Conservation (phyloP, 257 asterid genomes). For the Agastache rugosa region DNA sequence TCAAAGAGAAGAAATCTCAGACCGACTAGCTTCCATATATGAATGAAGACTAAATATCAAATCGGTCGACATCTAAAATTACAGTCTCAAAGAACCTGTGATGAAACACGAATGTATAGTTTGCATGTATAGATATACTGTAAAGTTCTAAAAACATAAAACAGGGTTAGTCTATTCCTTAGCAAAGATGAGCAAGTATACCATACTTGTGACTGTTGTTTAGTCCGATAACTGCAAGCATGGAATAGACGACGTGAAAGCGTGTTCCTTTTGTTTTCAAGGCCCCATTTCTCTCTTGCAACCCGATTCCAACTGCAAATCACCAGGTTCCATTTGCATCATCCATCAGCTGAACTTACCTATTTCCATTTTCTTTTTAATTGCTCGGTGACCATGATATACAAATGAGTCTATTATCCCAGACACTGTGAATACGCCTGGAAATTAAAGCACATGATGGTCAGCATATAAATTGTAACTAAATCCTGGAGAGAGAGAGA, state of each 20-base stretch:
- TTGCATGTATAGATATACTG: neutral
- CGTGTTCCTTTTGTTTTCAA: slow-evolving; percentile 10
- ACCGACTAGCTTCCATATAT: slow-evolving; percentile 2
- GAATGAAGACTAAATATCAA: slow-evolving; percentile 16
- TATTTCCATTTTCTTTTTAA: slow-evolving; percentile 85
- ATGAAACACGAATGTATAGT: neutral
- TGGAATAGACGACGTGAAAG: neutral
- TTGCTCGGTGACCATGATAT: slow-evolving; percentile 88
- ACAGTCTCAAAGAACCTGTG: slow-evolving; percentile 13
- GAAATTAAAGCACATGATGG: slow-evolving; percentile 33
- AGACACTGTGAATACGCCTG: slow-evolving; percentile 94
- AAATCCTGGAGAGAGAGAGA: neutral
- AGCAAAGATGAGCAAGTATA: slow-evolving; percentile 11
- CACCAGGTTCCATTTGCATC: neutral
- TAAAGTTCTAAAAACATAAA: neutral
- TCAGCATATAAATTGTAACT: neutral
- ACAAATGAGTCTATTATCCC: slow-evolving; percentile 90
- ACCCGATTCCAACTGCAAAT: slow-evolving; percentile 20
- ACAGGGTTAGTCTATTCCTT: slow-evolving; percentile 24
- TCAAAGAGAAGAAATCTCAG: neutral
- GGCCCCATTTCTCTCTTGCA: neutral
- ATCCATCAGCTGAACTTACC: slow-evolving; percentile 80
- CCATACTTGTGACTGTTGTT: neutral
- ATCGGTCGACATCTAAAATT: slow-evolving; percentile 5
- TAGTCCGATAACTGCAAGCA: slow-evolving; percentile 12